phyloP scores from a whole-genome alignment of 2,329 filamentous ascomycete species.

The Septoria linicola region DNA sequence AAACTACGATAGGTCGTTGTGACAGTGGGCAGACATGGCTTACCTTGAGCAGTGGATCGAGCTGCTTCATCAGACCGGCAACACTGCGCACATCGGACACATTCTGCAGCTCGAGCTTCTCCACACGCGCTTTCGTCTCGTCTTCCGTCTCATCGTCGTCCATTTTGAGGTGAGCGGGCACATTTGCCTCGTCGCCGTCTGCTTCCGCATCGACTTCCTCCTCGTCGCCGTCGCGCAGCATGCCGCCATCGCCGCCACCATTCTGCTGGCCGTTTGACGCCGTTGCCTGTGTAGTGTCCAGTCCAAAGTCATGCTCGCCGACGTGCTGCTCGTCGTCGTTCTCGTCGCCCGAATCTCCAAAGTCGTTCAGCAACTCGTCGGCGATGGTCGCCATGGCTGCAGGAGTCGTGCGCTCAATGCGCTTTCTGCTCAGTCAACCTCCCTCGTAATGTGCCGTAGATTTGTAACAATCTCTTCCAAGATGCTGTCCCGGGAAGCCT shows the following conservation, averaged over 20 bases:
- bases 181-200: conserved; percentile 31
- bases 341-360: conserved; percentile 70
- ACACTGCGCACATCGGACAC: conserved; percentile 79
- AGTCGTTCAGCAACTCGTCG: conserved; percentile 89
- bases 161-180: conserved; percentile 38
- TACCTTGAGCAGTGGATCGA: conserved; percentile 80
- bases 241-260: conserved; percentile 48
- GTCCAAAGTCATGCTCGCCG: conserved; percentile 29
- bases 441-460: too few species aligned
- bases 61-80: conserved; percentile 73
- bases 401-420: conserved; percentile 5
- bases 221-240: conserved; percentile 57
- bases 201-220: conserved; percentile 51
- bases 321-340: conserved; percentile 51
- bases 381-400: conserved; percentile 78
- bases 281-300: conserved; percentile 1
- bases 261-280: conserved; percentile 52
- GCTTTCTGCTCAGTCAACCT: neutral
- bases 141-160: conserved; percentile 63
- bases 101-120: conserved; percentile 74
- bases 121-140: conserved; percentile 72
- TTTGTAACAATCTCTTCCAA: too few species aligned
- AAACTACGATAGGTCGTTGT: conserved; percentile 46
- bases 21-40: conserved; percentile 45
- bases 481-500: too few species aligned